Conservation (phyloP, 2,329 filamentous ascomycete species). For the Talaromyces verruculosus region DNA sequence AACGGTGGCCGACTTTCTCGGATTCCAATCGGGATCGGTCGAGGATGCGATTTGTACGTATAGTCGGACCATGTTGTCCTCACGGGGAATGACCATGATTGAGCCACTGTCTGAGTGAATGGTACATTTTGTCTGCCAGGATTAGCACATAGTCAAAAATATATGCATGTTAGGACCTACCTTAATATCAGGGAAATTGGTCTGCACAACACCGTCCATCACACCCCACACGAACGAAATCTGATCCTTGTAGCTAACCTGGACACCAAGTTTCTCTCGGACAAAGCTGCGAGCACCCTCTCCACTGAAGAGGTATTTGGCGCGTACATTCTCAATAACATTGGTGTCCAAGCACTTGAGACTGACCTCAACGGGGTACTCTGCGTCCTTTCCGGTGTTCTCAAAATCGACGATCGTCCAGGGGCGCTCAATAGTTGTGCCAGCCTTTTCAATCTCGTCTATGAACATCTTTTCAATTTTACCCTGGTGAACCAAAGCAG, state of each 20-base stretch:
- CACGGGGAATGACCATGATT: conserved; percentile 61
- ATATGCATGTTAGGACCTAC: conserved; percentile 32
- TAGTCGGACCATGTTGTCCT: conserved; percentile 51
- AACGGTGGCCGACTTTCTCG: conserved; percentile 59
- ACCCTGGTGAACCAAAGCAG: conserved; percentile 62
- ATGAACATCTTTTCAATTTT: conserved; percentile 64
- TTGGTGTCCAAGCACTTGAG: conserved; percentile 75
- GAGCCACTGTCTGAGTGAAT: conserved; percentile 64
- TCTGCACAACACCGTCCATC: conserved; percentile 65
- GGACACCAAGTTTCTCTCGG: conserved; percentile 64
- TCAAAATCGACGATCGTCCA: conserved; percentile 64
- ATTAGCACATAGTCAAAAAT: neutral
- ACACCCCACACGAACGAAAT: conserved; percentile 66
- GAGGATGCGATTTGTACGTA: conserved; percentile 62
- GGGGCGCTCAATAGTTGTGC: conserved; percentile 57
- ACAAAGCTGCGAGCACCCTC: conserved; percentile 63
- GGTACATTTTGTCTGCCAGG: conserved; percentile 62
- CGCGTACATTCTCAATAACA: conserved; percentile 62
- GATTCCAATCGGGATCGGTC: conserved; percentile 61
- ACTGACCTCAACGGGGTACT: conserved; percentile 78
- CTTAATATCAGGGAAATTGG: conserved; percentile 64
- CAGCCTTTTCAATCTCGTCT: conserved; percentile 60
- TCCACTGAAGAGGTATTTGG: conserved; percentile 64
- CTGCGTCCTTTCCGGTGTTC: conserved; percentile 60
- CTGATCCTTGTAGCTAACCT: conserved; percentile 62